Conservation (phyloP, 768 basidiomycete species). For the Guyanaporus albipodus region DNA sequence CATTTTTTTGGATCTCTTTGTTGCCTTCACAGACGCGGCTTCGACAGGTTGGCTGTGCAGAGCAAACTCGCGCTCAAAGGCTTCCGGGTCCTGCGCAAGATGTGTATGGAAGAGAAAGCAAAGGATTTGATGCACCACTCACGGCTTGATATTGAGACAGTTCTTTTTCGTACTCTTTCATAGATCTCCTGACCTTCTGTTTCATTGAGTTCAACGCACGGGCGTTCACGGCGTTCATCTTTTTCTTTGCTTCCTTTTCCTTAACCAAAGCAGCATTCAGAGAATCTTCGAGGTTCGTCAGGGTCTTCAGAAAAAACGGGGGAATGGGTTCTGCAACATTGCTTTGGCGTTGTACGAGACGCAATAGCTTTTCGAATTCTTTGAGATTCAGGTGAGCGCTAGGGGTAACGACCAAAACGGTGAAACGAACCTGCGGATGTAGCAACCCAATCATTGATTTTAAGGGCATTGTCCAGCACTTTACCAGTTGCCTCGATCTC, state of each 20-base stretch:
- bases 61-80: constrained; percentile 74
- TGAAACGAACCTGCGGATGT: constrained; percentile 73
- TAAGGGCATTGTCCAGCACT: constrained; percentile 88
- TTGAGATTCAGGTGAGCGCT: constrained; percentile 31
- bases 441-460: constrained; percentile 95
- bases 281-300: constrained; percentile 70
- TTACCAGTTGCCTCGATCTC: constrained; percentile 95
- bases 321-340: constrained; percentile 85
- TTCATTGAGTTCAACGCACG: constrained; percentile 97
- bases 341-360: constrained; percentile 85
- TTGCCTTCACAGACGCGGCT: constrained; percentile 33
- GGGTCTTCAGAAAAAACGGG: constrained; percentile 76
- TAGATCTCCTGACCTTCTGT: constrained; percentile 90
- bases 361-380: constrained; percentile 96
- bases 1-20: constrained; percentile 35
- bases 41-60: constrained; percentile 48
- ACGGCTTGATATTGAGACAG: constrained; percentile 79
- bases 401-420: neutral
- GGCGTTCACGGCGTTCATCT: constrained; percentile 92
- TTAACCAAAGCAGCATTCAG: constrained; percentile 70
- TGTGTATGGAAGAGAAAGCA: neutral
- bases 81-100: constrained; percentile 77
- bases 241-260: constrained; percentile 91
- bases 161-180: constrained; percentile 84
- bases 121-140: constrained; percentile 18